Base-by-base conservation (phyloP, 2,329 filamentous ascomycete species). In the Arthroderma uncinatum region DNA sequence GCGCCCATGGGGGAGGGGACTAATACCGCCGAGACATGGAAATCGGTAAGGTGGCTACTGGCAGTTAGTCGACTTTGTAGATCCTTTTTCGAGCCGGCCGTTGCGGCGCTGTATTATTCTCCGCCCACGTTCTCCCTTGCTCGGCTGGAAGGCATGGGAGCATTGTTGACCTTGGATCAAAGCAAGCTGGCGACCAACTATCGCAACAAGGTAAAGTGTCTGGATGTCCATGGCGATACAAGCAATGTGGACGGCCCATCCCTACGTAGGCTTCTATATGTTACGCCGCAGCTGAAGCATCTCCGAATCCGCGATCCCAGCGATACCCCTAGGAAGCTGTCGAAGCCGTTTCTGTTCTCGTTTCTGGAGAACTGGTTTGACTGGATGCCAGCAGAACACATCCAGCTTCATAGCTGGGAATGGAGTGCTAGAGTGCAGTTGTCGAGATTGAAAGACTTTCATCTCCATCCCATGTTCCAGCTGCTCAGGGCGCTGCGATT, bases 71-170 rank as follows among this genome's bases (percentile, higher is more conserved):
- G 78, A 1, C 73, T 82, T 14, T 91, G 85, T 63, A 80, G 76
- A 54, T 69, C 77, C 1, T 89, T 91, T 58, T 73, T 80, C 0
- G 87, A 90, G 64, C 85, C 89, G 4, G 87, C 87, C 1, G 71
- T 93, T 54, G 83, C 83, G 4, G 84, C 82, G 1, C 75, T 94
- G 4, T 93, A 93, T 67, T 76, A 79, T 50, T 81, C 77, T 4
- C 87, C 87, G 7, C 83, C 83, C 1, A 73, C 93, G 47, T 76
- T 79, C 58, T 76, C 78, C 0, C 70, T 76, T 36, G 69, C 71
- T 34, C 77, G 79, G 60, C 74, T 74, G 10, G 37, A 39, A 25
- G 76, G 76, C 60, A 68, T 82, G 19, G 65, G 79, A 14, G 66
- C 75, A 25, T 72, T 84, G 36, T 76, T 93, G 7, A 76, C 79